Evolutionary conservation across 306 rosid species (phyloP).

Genomic region (Hippophae rhamnoides): DNA sequence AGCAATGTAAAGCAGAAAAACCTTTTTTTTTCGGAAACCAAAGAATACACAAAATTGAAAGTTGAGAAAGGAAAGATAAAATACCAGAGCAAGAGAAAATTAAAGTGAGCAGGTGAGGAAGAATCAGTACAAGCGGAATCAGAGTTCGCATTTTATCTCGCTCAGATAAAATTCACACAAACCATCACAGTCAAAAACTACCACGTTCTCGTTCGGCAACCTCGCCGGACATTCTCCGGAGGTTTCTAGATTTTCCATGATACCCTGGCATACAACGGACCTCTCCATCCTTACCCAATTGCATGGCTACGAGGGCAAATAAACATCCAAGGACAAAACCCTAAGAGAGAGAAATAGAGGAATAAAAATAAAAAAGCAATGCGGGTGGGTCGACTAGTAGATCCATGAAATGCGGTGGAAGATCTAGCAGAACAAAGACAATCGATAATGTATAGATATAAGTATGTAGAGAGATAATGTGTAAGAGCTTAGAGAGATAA

Average conservation of each 20-base stretch:
- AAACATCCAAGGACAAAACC: conserved; percentile 29
- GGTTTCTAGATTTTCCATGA: conserved; percentile 14
- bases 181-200: conserved; percentile 30
- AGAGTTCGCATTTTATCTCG: conserved; percentile 52
- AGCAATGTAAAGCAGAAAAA: background rate
- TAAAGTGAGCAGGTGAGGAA: conserved; percentile 32
- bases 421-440: conserved; percentile 27
- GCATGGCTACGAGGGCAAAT: conserved; percentile 25
- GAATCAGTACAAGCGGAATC: conserved; percentile 19
- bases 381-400: conserved; percentile 34
- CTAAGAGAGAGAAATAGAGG: conserved; percentile 43
- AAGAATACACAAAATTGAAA: conserved; percentile 2
- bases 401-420: conserved; percentile 58
- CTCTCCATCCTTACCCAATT: conserved; percentile 16
- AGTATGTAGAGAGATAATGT: conserved; percentile 11
- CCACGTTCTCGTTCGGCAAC: conserved; percentile 18
- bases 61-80: background rate
- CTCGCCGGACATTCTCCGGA: conserved; percentile 15
- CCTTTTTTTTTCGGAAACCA: conserved; percentile 5
- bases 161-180: conserved; percentile 20
- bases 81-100: conserved; percentile 54
- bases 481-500: conserved; percentile 13
- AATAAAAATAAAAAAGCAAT: conserved; percentile 10
- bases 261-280: conserved; percentile 19
- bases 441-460: background rate